phyloP scores from a whole-genome alignment of 2,329 filamentous ascomycete species.

The Geosmithia morbida region DNA sequence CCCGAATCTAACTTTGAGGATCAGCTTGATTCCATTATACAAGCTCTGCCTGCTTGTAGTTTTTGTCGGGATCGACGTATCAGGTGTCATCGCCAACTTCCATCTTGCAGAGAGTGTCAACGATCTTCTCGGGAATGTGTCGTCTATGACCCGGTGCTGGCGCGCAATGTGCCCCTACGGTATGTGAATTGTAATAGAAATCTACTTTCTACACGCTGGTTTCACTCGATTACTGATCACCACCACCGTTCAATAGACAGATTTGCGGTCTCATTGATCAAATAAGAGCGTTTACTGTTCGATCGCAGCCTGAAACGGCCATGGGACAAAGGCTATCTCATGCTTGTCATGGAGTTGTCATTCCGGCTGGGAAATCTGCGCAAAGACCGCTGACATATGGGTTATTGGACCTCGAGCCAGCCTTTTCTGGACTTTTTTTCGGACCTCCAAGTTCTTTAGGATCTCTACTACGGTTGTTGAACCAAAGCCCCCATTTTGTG shows the following conservation, averaged over 20 bases:
- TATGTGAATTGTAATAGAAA: too few species aligned
- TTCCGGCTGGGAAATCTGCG: not conserved
- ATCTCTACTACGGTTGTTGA: not conserved
- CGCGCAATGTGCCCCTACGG: not conserved
- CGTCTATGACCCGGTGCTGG: not conserved
- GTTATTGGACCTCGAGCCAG: not conserved
- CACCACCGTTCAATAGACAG: not conserved
- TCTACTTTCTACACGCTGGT: too few species aligned
- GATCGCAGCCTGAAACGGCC: not conserved
- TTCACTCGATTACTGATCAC: not conserved
- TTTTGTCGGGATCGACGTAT: conserved; percentile 5
- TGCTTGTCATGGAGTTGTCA: not conserved
- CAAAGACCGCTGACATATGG: not conserved
- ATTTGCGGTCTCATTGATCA: not conserved
- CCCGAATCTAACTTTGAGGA: not conserved
- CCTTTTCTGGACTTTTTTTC: not conserved
- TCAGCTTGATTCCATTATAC: conserved; percentile 1
- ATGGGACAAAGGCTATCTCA: not conserved
- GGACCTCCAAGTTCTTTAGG: not conserved
- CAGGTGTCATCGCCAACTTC: conserved; percentile 4
- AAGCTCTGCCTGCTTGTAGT: conserved; percentile 4
- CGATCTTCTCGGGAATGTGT: not conserved
- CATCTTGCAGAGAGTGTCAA: conserved; percentile 2
- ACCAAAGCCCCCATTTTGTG: not conserved
- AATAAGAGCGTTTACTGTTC: not conserved